phyloP scores from a whole-genome alignment of 2,329 filamentous ascomycete species.

The Leptosphaerulina australis region DNA sequence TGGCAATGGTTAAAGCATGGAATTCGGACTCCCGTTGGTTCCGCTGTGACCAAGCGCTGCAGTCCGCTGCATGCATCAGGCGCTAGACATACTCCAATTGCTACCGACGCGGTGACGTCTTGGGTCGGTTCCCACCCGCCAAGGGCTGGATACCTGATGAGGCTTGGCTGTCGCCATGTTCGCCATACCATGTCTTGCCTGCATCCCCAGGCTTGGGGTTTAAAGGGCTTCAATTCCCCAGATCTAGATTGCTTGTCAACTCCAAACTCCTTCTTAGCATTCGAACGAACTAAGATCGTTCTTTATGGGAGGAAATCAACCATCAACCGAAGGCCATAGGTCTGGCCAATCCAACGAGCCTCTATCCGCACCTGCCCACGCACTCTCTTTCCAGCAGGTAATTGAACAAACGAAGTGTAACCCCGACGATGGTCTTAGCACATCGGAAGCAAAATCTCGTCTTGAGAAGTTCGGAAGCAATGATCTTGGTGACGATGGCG shows the following conservation, averaged over 20 bases:
- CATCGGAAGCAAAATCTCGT: conserved; percentile 59
- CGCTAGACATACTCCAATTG: conserved; percentile 26
- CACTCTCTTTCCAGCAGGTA: conserved; percentile 61
- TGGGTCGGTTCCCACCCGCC: conserved; percentile 29
- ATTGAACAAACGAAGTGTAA: conserved; percentile 66
- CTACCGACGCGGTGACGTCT: conserved; percentile 35
- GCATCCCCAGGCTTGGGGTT: conserved; percentile 27
- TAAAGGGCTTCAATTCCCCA: conserved; percentile 40
- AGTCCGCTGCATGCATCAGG: conserved; percentile 17
- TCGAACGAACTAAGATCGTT: conserved; percentile 26
- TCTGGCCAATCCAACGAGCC: conserved; percentile 58
- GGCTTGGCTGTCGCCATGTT: conserved; percentile 39
- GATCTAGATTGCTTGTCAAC: conserved; percentile 40
- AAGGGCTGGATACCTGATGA: conserved; percentile 34
- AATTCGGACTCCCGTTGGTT: conserved; percentile 5
- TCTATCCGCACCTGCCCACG: conserved; percentile 67
- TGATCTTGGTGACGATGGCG: conserved; percentile 72
- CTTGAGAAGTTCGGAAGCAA: conserved; percentile 65
- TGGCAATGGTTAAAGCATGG: background rate
- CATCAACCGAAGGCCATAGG: conserved; percentile 47
- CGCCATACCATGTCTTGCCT: conserved; percentile 26
- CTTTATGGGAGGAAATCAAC: conserved; percentile 48
- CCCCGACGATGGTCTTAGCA: conserved; percentile 69
- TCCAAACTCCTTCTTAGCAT: conserved; percentile 31
- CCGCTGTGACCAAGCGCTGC: conserved; percentile 7